phyloP scores from a whole-genome alignment of 2,329 filamentous ascomycete genomes.

The Endothia cerciana region DNA sequence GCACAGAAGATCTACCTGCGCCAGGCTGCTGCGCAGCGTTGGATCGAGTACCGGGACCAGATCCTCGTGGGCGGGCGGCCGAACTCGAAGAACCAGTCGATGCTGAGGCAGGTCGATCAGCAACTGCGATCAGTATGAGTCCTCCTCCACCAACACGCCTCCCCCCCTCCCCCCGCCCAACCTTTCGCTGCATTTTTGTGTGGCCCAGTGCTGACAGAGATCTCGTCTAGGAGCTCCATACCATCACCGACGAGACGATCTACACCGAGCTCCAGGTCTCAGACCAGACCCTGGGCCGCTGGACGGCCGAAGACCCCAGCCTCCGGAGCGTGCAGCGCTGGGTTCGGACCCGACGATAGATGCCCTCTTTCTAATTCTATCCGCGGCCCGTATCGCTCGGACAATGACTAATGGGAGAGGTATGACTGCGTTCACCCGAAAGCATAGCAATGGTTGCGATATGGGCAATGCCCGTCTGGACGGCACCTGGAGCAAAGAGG shows the following conservation, averaged over 20 bases:
- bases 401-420: not conserved
- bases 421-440: not conserved
- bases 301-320: slow-evolving; percentile 66
- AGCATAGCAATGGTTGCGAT: not conserved
- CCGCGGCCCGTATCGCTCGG: not conserved
- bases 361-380: not conserved
- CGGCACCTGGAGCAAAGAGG: not conserved
- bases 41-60: slow-evolving; percentile 58
- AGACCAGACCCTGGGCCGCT: slow-evolving; percentile 61
- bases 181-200: slow-evolving; percentile 3
- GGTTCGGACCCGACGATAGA: slow-evolving; percentile 50
- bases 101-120: slow-evolving; percentile 58
- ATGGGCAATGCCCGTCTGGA: not conserved
- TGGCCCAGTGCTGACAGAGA: slow-evolving; percentile 3
- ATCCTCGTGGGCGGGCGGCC: slow-evolving; percentile 58
- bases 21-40: slow-evolving; percentile 62
- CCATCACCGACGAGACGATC: slow-evolving; percentile 62
- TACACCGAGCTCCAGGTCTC: slow-evolving; percentile 58
- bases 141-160: not conserved
- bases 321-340: slow-evolving; percentile 61
- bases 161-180: slow-evolving; percentile 3
- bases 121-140: slow-evolving; percentile 57
- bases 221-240: slow-evolving; percentile 54
- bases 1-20: slow-evolving; percentile 67
- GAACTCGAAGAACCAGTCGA: slow-evolving; percentile 49